These are phyloP conservation scores for Naematelia aurantialba DNA, from an alignment of 768 basidiomycete species.

Conservation along the genomic window DNA sequence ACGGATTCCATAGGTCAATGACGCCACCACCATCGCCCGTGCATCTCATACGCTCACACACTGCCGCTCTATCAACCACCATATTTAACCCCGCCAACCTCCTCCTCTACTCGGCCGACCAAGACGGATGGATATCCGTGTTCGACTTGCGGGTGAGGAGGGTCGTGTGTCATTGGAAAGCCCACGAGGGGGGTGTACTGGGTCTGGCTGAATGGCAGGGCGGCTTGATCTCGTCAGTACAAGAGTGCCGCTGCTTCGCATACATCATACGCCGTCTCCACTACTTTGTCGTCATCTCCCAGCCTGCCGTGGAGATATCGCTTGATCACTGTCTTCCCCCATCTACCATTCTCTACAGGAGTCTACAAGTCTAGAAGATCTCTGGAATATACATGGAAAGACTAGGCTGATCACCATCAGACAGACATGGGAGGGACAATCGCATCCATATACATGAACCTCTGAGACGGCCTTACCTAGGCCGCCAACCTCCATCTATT, in stretches of 20 bases:
- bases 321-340: not conserved
- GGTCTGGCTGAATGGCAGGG: constrained; percentile 71
- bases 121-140: constrained; percentile 68
- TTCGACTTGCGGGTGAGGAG: constrained; percentile 74
- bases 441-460: constrained; percentile 41
- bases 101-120: constrained; percentile 80
- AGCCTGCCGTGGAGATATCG: not conserved
- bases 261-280: too few species aligned
- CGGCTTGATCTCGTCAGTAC: constrained; percentile 70
- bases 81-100: constrained; percentile 69
- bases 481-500: constrained; percentile 39
- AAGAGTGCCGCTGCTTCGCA: not conserved
- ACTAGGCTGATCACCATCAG: not conserved
- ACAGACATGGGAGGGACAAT: constrained; percentile 49
- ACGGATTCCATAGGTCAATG: constrained; percentile 1
- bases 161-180: constrained; percentile 68
- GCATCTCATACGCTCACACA: constrained; percentile 72
- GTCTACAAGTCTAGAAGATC: too few species aligned
- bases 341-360: not conserved
- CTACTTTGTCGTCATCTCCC: not conserved
- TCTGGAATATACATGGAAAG: not conserved
- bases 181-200: constrained; percentile 73
- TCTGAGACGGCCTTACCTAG: not conserved
- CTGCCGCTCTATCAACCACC: constrained; percentile 61
- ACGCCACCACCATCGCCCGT: constrained; percentile 54